These are phyloP conservation scores for Thermochaetoides thermophila DNA, from an alignment of 495 filamentous ascomycete species.

Conservation along the genomic window DNA sequence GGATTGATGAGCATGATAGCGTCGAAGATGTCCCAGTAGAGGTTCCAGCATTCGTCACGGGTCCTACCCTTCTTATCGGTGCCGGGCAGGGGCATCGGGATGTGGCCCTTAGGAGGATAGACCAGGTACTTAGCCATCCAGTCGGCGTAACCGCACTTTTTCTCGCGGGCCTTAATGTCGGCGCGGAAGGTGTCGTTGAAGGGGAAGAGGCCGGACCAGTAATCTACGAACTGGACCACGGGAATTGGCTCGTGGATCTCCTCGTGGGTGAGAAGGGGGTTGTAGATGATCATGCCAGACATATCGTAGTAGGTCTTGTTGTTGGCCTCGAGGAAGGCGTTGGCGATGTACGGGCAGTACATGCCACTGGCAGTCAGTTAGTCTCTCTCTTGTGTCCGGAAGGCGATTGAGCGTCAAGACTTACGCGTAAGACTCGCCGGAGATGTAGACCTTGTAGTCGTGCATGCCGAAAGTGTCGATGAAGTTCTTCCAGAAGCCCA, in stretches of 20 bases:
- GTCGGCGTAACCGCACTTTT: constrained; percentile 49
- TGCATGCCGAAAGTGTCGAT: constrained; percentile 51
- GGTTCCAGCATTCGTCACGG: constrained; percentile 14
- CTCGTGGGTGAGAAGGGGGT: constrained; percentile 44
- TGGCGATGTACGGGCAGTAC: constrained; percentile 69
- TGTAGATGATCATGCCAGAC: constrained; percentile 53
- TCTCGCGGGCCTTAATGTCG: constrained; percentile 38
- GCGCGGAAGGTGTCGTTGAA: constrained; percentile 53
- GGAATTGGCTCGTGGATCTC: constrained; percentile 38
- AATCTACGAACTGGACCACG: constrained; percentile 45
- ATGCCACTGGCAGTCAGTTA: constrained; percentile 41
- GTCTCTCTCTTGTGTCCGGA: not conserved
- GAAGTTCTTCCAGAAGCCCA: constrained; percentile 57
- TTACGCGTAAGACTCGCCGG: constrained; percentile 54
- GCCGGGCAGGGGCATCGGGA: constrained; percentile 29
- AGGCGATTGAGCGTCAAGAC: not conserved
- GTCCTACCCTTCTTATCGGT: constrained; percentile 8
- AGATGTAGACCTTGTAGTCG: constrained; percentile 48
- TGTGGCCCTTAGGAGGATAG: constrained; percentile 49
- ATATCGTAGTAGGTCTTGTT: constrained; percentile 54
- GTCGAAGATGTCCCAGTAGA: constrained; percentile 39
- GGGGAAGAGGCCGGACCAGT: constrained; percentile 43
- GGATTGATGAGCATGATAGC: constrained; percentile 52
- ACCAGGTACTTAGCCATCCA: constrained; percentile 46
- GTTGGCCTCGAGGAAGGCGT: constrained; percentile 55